phyloP scores from a whole-genome alignment of 177 flowering plant genomes.

The Vitis hybrid region DNA sequence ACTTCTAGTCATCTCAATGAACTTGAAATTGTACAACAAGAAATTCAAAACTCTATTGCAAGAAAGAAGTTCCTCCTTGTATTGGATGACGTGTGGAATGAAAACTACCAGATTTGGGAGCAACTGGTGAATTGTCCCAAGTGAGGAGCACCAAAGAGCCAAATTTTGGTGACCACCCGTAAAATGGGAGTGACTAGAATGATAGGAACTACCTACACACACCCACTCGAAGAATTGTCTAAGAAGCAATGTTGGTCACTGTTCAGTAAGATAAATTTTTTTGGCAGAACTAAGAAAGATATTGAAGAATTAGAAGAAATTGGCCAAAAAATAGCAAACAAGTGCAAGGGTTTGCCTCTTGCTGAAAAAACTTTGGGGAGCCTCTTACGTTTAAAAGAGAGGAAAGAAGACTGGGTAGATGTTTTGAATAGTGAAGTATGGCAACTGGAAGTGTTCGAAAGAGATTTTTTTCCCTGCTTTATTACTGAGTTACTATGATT shows the following conservation, averaged over 20 bases:
- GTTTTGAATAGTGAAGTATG: too few relatives aligned
- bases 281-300: neutral
- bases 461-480: too few relatives aligned
- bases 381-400: slow-evolving; percentile 4
- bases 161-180: slow-evolving; percentile 9
- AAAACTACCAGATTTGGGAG: slow-evolving; percentile 16
- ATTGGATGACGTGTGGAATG: slow-evolving; percentile 3
- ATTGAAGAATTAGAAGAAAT: neutral
- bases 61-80: slow-evolving; percentile 10
- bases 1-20: neutral
- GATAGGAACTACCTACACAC: neutral
- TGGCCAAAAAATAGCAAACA: slow-evolving; percentile 11
- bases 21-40: too few relatives aligned
- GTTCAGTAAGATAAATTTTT: slow-evolving; percentile 1
- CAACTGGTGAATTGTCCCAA: slow-evolving; percentile 3
- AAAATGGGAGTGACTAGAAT: neutral
- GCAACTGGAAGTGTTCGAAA: too few relatives aligned
- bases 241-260: slow-evolving; percentile 9
- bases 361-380: slow-evolving; percentile 16
- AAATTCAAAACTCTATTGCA: neutral
- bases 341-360: slow-evolving; percentile 21
- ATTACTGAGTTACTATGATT: too few relatives aligned
- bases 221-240: neutral
- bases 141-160: slow-evolving; percentile 21
- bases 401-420: slow-evolving; percentile 5